Conservation (phyloP, 148 eudicot species). For the Dysphania ambrosioides region DNA sequence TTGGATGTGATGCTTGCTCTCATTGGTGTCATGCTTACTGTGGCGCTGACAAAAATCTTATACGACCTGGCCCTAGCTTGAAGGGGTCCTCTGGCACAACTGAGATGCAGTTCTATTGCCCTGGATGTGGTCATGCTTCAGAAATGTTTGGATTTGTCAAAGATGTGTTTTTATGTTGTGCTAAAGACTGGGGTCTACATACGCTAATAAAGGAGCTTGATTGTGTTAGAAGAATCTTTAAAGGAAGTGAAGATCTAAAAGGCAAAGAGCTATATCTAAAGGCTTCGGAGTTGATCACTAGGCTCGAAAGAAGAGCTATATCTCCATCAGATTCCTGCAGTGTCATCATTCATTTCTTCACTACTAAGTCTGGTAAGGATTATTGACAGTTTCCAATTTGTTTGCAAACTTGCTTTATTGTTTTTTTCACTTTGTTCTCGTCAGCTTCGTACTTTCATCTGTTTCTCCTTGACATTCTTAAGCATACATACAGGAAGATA, state of each 20-base stretch:
- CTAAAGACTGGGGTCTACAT: conserved; percentile 61
- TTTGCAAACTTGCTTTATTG: background rate
- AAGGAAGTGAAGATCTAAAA: conserved; percentile 65
- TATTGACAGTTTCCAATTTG: background rate
- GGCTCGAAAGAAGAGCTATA: conserved; percentile 50
- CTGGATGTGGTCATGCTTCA: conserved; percentile 74
- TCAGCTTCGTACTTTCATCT: background rate
- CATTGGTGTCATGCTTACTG: conserved; percentile 90
- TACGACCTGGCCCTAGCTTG: conserved; percentile 57
- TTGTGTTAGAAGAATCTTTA: conserved; percentile 62
- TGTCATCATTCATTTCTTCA: conserved; percentile 58
- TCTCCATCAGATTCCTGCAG: conserved; percentile 66
- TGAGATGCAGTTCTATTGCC: conserved; percentile 80
- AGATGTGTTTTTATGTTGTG: conserved; percentile 67
- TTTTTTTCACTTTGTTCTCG: background rate
- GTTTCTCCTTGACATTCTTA: background rate
- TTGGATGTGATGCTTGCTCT: conserved; percentile 80
- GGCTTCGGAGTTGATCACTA: conserved; percentile 54
- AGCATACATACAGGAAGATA: background rate
- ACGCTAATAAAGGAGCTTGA: conserved; percentile 71
- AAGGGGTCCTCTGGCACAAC: conserved; percentile 54
- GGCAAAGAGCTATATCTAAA: conserved; percentile 60
- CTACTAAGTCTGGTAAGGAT: conserved; percentile 39
- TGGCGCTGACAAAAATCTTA: conserved; percentile 56
- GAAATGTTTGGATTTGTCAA: conserved; percentile 89